These are phyloP conservation scores for Dactylonectria macrodidyma DNA, from an alignment of 2,329 filamentous ascomycete species.

Conservation along the genomic window DNA sequence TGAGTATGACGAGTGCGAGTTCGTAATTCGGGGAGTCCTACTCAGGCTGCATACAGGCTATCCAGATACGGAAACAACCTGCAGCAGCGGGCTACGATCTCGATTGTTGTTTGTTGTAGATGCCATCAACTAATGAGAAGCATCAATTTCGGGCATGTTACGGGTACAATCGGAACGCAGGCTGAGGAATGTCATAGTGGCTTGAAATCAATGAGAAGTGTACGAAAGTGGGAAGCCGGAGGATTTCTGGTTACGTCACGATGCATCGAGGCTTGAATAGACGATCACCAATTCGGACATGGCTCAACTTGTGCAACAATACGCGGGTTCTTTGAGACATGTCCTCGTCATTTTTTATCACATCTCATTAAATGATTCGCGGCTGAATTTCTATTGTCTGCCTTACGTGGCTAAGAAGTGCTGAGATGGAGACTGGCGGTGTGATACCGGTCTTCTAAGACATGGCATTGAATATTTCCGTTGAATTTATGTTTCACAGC, in stretches of 20 bases:
- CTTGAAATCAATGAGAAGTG: not conserved
- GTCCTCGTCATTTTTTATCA: not conserved
- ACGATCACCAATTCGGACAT: not conserved
- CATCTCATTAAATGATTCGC: not conserved
- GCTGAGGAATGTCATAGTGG: not conserved
- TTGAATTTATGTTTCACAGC: not conserved
- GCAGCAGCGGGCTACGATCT: not conserved
- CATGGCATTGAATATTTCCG: not conserved
- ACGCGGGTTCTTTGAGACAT: not conserved
- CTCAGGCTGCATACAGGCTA: not conserved
- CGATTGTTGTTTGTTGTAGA: not conserved
- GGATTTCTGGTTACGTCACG: not conserved
- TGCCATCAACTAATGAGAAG: no score
- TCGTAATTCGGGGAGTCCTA: not conserved
- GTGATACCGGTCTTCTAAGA: not conserved
- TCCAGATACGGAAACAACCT: not conserved
- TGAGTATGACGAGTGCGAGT: not conserved
- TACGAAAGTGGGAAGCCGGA: not conserved
- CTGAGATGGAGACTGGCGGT: not conserved
- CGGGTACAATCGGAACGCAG: not conserved
- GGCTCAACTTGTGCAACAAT: not conserved
- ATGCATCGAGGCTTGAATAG: not conserved
- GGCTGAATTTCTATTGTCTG: not conserved
- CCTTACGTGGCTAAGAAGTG: not conserved
- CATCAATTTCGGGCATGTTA: not conserved